Evolutionary conservation across 768 basidiomycete species (phyloP).

Genomic region (Pleurotus eryngii): DNA sequence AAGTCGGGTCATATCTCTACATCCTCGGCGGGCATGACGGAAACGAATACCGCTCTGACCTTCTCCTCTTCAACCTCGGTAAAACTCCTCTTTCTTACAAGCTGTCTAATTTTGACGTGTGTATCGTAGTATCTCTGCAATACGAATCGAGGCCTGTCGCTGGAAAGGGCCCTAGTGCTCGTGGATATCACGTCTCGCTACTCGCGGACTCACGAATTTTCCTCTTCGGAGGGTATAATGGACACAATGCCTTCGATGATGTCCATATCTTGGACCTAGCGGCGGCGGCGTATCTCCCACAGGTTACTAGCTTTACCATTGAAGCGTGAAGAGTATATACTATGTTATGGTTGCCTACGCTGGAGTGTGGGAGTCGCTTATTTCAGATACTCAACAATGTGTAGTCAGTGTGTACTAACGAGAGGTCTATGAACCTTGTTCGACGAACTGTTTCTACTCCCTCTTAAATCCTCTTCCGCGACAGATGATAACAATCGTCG

Average conservation of each 20-base stretch:
- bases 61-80: slow-evolving; percentile 89
- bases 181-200: slow-evolving; percentile 84
- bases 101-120: too few species aligned
- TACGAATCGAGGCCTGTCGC: slow-evolving; percentile 72
- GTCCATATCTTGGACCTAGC: slow-evolving; percentile 84
- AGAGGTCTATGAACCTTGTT: too few species aligned
- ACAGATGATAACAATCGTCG: too few species aligned
- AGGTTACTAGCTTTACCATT: slow-evolving; percentile 76
- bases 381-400: too few species aligned
- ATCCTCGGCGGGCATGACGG: slow-evolving; percentile 89
- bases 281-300: slow-evolving; percentile 84
- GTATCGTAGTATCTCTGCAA: slow-evolving; percentile 65
- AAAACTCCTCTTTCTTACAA: slow-evolving; percentile 10
- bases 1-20: slow-evolving; percentile 90
- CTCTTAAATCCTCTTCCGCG: too few species aligned
- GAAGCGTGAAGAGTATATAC: slow-evolving; percentile 23
- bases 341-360: too few species aligned
- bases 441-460: too few species aligned
- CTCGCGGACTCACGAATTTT: slow-evolving; percentile 84
- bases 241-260: slow-evolving; percentile 80
- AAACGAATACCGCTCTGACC: slow-evolving; percentile 63
- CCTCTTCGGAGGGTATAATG: slow-evolving; percentile 87
- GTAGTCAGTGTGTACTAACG: too few species aligned
- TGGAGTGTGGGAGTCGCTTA: too few species aligned
- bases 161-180: slow-evolving; percentile 65